Base-by-base conservation (phyloP, 495 filamentous ascomycete species). In the Barbatosphaeria neglecta region DNA sequence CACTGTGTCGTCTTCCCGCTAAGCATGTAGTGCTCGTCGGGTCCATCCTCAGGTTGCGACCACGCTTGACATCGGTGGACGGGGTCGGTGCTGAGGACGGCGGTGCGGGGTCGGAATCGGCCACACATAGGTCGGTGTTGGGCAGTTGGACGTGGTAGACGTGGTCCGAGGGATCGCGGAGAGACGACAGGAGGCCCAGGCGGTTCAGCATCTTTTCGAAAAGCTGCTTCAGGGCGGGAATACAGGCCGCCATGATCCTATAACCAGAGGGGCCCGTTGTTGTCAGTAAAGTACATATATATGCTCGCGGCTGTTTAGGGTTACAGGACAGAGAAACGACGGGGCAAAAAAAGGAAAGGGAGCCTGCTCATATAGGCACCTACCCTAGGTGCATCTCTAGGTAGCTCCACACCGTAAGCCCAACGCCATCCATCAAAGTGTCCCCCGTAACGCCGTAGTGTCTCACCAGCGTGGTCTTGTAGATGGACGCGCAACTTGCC, bases 361-460 rank as follows among this genome's bases (percentile, higher is more conserved):
- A 23, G 11, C 23, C 46, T 18, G n/a, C n/a, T n/a, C n/a, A n/a
- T n/a, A n/a, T n/a, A n/a, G n/a, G n/a, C n/a, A n/a, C n/a, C n/a
- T 28, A 52, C 50, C 57, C 59, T 1, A 54, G 44, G 24, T 59
- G 54, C 49, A 52, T 50, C 49, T 65, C 62, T 9, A 63, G 37
- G 11, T 53, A 33, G 42, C 47, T 49, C 58, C 57, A 63, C 3
- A 63, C 37, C 6, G 54, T 53, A 13, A 60, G 24, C 24, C 50
- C 51, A 17, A 60, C 46, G n/a, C 42, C 44, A 48, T 62, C 54
- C 46, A 49, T 56, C 22, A 62, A 48, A 15, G 43, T 28, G 48
- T 59, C 56, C 10, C 45, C 48, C 1, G 50, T 59, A 15, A 28
- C 27, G 16, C 54, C 56, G 42, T 56, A 60, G 48, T 54, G 25